Evolutionary conservation across 106 monocot species (phyloP).

Genomic region (Dendrobium nobile): DNA sequence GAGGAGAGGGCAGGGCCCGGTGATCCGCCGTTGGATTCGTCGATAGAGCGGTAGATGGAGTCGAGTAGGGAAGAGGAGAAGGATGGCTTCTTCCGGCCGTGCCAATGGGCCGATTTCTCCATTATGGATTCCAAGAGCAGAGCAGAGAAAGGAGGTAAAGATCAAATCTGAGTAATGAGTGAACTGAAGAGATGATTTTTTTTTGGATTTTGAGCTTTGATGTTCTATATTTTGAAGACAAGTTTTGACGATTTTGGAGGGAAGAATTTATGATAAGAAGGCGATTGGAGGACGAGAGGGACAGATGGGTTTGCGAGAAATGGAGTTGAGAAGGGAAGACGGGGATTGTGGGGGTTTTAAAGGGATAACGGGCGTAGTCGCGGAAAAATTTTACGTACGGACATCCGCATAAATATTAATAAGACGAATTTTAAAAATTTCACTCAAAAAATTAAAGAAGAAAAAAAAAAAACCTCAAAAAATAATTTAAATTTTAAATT

Average conservation of each 20-base stretch:
- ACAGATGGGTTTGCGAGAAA: background rate
- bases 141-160: no score
- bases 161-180: no score
- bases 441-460: no score
- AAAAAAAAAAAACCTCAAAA: no score
- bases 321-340: background rate
- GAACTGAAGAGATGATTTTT: no score
- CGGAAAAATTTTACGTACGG: no score
- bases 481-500: no score
- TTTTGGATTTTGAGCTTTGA: no score
- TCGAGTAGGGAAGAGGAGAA: slow-evolving; percentile 33
- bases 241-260: no score
- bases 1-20: background rate
- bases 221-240: no score
- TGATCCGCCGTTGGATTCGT: slow-evolving; percentile 6
- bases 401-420: no score
- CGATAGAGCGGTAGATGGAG: slow-evolving; percentile 17
- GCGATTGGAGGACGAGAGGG: background rate
- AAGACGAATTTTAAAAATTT: no score
- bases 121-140: background rate
- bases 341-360: background rate
- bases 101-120: background rate
- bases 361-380: background rate
- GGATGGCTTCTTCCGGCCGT: slow-evolving; percentile 10
- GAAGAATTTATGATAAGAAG: background rate